Evolutionary conservation across 129 eudicot species (phyloP).

Genomic region (Artemisia argyi): DNA sequence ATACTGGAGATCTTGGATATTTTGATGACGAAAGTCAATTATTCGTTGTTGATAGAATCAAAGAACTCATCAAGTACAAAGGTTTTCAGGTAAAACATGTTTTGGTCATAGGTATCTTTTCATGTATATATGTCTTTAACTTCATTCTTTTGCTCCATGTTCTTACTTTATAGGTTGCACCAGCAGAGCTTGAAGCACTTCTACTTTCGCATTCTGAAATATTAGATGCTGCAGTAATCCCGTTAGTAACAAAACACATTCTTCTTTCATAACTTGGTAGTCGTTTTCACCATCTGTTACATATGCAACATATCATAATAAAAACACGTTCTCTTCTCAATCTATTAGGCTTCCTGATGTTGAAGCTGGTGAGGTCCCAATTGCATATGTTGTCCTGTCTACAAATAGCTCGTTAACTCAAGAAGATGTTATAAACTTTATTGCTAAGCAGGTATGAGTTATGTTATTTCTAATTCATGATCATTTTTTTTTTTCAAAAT

Average conservation of each 20-base stretch:
- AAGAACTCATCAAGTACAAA: slow-evolving; percentile 91
- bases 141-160: neutral
- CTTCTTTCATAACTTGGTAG: neutral
- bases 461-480: neutral
- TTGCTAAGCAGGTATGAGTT: slow-evolving; percentile 61
- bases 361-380: slow-evolving; percentile 94
- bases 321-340: neutral
- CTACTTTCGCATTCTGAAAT: slow-evolving; percentile 81
- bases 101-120: neutral
- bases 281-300: neutral
- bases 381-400: slow-evolving; percentile 77
- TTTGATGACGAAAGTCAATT: slow-evolving; percentile 83
- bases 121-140: no score
- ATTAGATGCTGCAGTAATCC: slow-evolving; percentile 87
- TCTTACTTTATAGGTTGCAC: slow-evolving; percentile 58
- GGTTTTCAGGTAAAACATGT: slow-evolving; percentile 72
- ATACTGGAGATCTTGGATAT: slow-evolving; percentile 93
- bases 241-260: slow-evolving; percentile 46
- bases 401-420: slow-evolving; percentile 68
- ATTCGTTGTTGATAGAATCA: slow-evolving; percentile 75
- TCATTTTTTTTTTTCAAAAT: neutral
- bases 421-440: slow-evolving; percentile 67
- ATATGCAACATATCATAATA: neutral
- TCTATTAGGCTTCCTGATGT: slow-evolving; percentile 71
- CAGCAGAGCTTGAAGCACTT: slow-evolving; percentile 94